Conservation (phyloP, 345 rosid species). For the Sonneratia alba region DNA sequence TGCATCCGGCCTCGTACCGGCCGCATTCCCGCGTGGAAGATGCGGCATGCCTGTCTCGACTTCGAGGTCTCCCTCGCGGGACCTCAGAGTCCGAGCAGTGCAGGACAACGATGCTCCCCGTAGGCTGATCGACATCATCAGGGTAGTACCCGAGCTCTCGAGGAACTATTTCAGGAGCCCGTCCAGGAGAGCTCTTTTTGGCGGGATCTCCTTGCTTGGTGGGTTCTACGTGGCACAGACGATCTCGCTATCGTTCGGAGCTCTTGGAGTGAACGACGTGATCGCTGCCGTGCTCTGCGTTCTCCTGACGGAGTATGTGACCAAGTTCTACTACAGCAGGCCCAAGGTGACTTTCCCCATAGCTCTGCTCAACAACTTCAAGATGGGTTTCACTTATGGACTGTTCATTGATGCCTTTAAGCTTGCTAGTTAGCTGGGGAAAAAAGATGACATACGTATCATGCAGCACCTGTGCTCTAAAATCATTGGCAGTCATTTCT, state of each 20-base stretch:
- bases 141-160: conserved; percentile 58
- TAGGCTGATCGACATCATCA: conserved; percentile 65
- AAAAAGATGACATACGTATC: not conserved
- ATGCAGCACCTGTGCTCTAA: no score
- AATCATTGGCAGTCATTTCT: no score
- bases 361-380: conserved; percentile 89
- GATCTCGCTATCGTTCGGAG: conserved; percentile 82
- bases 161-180: conserved; percentile 80
- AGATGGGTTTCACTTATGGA: conserved; percentile 95
- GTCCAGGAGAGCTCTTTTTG: conserved; percentile 76
- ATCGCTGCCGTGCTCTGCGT: conserved; percentile 87
- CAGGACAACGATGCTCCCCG: conserved; percentile 61
- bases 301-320: conserved; percentile 76
- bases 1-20: conserved; percentile 18
- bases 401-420: conserved; percentile 95
- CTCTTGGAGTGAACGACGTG: conserved; percentile 88
- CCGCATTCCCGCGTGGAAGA: conserved; percentile 12
- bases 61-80: conserved; percentile 19
- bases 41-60: conserved; percentile 4
- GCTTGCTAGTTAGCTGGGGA: conserved; percentile 51
- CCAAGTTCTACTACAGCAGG: conserved; percentile 71
- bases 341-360: conserved; percentile 75
- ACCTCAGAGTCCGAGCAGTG: conserved; percentile 40
- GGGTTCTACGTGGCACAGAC: conserved; percentile 95
- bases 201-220: conserved; percentile 78